These are phyloP conservation scores for Kwoniella sp. DNA, from an alignment of 768 basidiomycete species.

Conservation along the genomic window DNA sequence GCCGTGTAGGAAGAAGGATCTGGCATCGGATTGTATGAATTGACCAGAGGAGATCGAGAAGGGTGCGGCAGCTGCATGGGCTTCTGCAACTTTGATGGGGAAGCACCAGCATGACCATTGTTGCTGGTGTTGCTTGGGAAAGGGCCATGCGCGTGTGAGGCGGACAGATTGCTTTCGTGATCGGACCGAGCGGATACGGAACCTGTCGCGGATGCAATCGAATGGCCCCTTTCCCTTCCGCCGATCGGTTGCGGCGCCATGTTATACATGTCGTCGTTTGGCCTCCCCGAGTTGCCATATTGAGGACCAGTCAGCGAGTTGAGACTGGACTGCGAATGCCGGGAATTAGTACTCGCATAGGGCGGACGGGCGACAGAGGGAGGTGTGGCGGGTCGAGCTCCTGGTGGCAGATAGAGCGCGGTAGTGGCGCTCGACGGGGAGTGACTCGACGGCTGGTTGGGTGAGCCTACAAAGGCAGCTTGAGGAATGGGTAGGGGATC, in stretches of 20 bases:
- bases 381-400: slow-evolving; percentile 41
- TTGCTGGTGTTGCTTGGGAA: slow-evolving; percentile 4
- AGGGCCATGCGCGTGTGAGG: slow-evolving; percentile 2
- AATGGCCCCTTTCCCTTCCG: slow-evolving; percentile 12
- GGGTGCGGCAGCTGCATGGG: slow-evolving; percentile 8
- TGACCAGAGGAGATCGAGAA: slow-evolving; percentile 27
- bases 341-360: slow-evolving; percentile 5
- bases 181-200: slow-evolving; percentile 14
- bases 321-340: slow-evolving; percentile 29
- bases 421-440: slow-evolving; percentile 12
- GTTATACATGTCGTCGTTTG: not conserved
- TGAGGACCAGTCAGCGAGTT: slow-evolving; percentile 16
- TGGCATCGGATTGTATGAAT: slow-evolving; percentile 18
- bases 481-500: slow-evolving; percentile 14
- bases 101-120: not conserved
- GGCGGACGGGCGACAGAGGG: slow-evolving; percentile 19
- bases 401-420: slow-evolving; percentile 36
- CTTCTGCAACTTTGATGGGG: slow-evolving; percentile 14
- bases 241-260: not conserved
- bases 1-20: slow-evolving; percentile 11
- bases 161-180: slow-evolving; percentile 1
- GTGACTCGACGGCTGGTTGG: not conserved
- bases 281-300: slow-evolving; percentile 3
- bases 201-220: slow-evolving; percentile 9
- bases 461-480: slow-evolving; percentile 6